Conservation (phyloP, 1,284 basidiomycete genomes). For the Trametes sp. region DNA sequence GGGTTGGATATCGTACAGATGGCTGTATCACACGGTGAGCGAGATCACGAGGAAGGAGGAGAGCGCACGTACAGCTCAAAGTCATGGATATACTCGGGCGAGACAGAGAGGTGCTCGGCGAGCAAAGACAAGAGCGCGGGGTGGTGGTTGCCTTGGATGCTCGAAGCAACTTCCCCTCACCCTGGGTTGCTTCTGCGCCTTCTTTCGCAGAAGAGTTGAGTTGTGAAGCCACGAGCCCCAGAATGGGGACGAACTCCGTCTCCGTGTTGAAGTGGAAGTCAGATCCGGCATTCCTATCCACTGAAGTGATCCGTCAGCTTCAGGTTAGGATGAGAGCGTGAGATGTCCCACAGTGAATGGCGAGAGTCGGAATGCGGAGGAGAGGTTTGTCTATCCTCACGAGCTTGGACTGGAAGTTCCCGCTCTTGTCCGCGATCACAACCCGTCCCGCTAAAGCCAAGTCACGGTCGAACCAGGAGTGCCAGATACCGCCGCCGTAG, state of each 20-base stretch:
- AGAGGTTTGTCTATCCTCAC: constrained; percentile 89
- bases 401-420: constrained; percentile 80
- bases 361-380: constrained; percentile 89
- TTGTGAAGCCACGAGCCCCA: constrained; percentile 74
- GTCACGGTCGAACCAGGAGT: constrained; percentile 88
- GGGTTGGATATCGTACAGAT: constrained; percentile 89
- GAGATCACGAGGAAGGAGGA: too few relatives aligned
- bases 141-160: constrained; percentile 83
- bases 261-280: constrained; percentile 90
- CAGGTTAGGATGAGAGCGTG: not conserved
- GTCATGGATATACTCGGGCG: constrained; percentile 89
- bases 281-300: constrained; percentile 82
- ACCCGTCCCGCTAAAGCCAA: constrained; percentile 91
- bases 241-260: constrained; percentile 86
- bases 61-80: constrained; percentile 91
- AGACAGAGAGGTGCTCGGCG: constrained; percentile 80
- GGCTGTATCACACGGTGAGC: constrained; percentile 52
- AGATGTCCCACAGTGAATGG: constrained; percentile 74
- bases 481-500: constrained; percentile 92
- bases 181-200: constrained; percentile 32
- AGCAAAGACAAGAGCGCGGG: constrained; percentile 82
- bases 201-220: constrained; percentile 57
- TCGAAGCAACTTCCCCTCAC: too few relatives aligned
- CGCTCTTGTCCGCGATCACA: constrained; percentile 66
- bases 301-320: constrained; percentile 45